Evolutionary conservation across 2,329 filamentous ascomycete genomes (phyloP), one percentile per base, ranked within the genome.

Genomic region (Cercospora sp.): DNA sequence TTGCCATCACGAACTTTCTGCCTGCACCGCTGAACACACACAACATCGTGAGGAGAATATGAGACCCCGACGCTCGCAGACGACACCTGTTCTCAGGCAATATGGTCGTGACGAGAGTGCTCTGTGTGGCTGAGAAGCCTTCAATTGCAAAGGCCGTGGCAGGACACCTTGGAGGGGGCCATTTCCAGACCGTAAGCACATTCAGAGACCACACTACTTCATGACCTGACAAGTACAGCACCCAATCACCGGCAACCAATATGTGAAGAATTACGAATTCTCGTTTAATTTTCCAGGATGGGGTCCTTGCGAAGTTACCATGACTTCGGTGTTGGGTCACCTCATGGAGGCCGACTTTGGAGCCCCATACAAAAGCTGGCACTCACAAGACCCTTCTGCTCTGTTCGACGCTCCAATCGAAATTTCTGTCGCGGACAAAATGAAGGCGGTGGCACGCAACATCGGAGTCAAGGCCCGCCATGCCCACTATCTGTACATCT

Each of bases 131-230:
- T 68, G 91, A 94, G 80, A 94, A 99, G 85, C 93, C 93, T 39
- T 96, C 94, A 51, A 97, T 99, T 70, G 93, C 95, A 67, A 97
- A 95, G 81, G 93, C 94, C 42, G 94, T 99, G 60, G 92, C 95
- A 45, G 87, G 89, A 67, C 94, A 98, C 83, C 86, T 99, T 30
- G 91, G 91, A 33, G 94, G 95, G 60, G 92, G 92, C 59, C 82
- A 83, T 18, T 84, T 89, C 67, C 86, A 87, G 78, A 89, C 87
- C 64, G 93, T 96, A 80, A 79, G 89, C 82, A 63, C 28, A 42
- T 20, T 23, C 33, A 55, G 16, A 64, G 23, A n/a, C 30, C 8
- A 39, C 20, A n/a, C 26, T 9, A 42, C 31, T 60, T 3, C 48
- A 39, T 57, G 65, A 13, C 68, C 65, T 73, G 55, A 75, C 60